A percentile compares a stretch with the other conserved stretches of the same genome.
phyloP scores from a whole-genome alignment of 2,329 filamentous ascomycete genomes.

The Endocalyx cinctus region DNA sequence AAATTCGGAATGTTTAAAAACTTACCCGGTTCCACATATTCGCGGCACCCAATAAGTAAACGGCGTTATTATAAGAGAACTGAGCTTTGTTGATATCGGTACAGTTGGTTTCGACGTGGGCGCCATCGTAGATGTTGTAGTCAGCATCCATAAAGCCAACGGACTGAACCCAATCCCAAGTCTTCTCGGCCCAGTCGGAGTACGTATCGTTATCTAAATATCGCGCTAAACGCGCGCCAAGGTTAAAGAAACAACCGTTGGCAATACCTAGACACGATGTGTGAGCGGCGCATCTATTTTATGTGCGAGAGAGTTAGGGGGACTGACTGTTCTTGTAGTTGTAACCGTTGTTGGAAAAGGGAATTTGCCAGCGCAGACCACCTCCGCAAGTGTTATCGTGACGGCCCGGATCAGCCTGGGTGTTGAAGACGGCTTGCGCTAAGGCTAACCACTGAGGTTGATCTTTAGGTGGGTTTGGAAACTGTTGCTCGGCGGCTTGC shows the following conservation, averaged over 20 bases:
- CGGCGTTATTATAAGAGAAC: constrained; percentile 51
- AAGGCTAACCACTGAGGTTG: constrained; percentile 59
- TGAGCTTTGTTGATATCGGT: constrained; percentile 45
- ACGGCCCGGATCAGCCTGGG: constrained; percentile 48
- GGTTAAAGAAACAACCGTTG: constrained; percentile 46
- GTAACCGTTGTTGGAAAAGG: constrained; percentile 52
- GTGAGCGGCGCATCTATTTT: too few species aligned
- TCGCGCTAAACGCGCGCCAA: constrained; percentile 53
- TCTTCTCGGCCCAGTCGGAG: constrained; percentile 53
- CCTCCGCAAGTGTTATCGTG: constrained; percentile 58
- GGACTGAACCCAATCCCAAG: constrained; percentile 50
- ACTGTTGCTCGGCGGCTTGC: constrained; percentile 57
- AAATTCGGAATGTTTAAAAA: background rate
- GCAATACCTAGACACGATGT: constrained; percentile 33
- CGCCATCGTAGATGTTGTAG: constrained; percentile 47
- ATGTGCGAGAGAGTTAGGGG: too few species aligned
- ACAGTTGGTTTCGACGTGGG: constrained; percentile 39
- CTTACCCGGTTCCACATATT: constrained; percentile 40
- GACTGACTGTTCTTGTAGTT: constrained; percentile 30
- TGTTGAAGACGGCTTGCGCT: constrained; percentile 61
- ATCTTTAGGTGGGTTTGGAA: constrained; percentile 47
- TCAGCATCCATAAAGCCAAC: constrained; percentile 43
- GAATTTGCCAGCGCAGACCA: constrained; percentile 66
- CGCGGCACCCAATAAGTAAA: constrained; percentile 40
- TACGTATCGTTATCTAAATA: constrained; percentile 64